A percentile compares a stretch with the other conserved stretches of the same genome.
Conservation (phyloP, 2,329 filamentous ascomycete genomes). For the Bipolaris victoriae region DNA sequence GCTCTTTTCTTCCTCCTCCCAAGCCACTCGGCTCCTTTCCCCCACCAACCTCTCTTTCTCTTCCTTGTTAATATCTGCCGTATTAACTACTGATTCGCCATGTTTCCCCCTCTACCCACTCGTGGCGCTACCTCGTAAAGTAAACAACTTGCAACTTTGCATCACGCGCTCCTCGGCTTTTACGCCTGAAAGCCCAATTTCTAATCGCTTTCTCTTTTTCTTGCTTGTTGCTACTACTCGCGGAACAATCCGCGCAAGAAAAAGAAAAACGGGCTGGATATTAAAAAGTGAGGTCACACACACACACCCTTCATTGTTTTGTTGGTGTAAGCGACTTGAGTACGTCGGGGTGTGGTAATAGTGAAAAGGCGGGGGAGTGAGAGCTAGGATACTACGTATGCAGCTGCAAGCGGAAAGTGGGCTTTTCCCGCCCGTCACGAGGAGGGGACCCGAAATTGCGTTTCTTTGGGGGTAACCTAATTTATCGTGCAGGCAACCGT, state of each 20-base stretch:
- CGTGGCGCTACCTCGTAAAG: slow-evolving; percentile 15
- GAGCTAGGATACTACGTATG: background rate
- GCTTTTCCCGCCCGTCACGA: slow-evolving; percentile 1
- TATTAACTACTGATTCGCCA: slow-evolving; percentile 20
- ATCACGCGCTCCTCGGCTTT: background rate
- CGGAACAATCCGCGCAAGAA: background rate
- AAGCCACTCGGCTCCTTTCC: background rate
- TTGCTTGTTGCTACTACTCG: background rate
- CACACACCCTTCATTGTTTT: background rate
- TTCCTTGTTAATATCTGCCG: background rate
- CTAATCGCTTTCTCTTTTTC: background rate
- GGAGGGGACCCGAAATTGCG: slow-evolving; percentile 16
- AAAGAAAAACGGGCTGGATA: slow-evolving; percentile 1
- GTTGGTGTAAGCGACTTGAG: background rate
- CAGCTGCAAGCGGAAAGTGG: slow-evolving; percentile 1
- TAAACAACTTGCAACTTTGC: background rate
- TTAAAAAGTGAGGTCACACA: slow-evolving; percentile 8
- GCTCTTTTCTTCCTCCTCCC: background rate
- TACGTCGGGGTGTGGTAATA: background rate
- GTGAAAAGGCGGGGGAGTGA: background rate
- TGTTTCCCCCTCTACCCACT: slow-evolving; percentile 18
- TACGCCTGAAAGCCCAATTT: background rate
- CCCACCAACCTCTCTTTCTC: background rate
- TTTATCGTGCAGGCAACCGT: slow-evolving; percentile 1
- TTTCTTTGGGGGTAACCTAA: slow-evolving; percentile 1